Conservation (phyloP, 768 basidiomycete species). For the Suillus lakei region DNA sequence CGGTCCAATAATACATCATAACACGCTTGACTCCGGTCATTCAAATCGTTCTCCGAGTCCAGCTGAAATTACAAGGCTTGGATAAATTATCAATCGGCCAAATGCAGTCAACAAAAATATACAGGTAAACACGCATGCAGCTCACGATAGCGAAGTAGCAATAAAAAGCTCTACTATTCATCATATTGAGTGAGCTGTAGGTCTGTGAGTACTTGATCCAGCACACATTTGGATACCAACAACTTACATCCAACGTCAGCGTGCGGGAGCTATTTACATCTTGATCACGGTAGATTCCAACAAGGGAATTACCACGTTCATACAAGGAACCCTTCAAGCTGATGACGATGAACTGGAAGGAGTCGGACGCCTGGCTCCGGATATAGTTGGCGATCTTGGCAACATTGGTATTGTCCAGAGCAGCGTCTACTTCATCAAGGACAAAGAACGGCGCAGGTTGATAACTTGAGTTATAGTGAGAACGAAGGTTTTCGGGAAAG, state of each 20-base stretch:
- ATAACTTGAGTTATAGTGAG: conserved; percentile 57
- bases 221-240: neutral
- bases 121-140: neutral
- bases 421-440: conserved; percentile 98
- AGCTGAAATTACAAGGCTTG: neutral
- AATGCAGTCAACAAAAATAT: neutral
- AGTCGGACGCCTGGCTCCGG: conserved; percentile 76
- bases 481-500: neutral
- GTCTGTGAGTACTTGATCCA: neutral
- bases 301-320: conserved; percentile 86
- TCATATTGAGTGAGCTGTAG: conserved; percentile 65
- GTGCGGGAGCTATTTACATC: conserved; percentile 92
- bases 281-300: conserved; percentile 94
- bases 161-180: conserved; percentile 39
- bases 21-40: neutral
- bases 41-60: neutral
- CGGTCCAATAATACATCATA: neutral
- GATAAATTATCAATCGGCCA: neutral
- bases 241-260: conserved; percentile 84
- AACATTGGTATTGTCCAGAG: conserved; percentile 98
- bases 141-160: conserved; percentile 6
- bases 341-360: conserved; percentile 97
- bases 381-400: conserved; percentile 96
- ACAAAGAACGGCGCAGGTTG: conserved; percentile 98
- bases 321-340: conserved; percentile 94